Percentiles rank a stretch among this genome's conserved stretches.
Conservation (phyloP, 2,329 filamentous ascomycete species). For the Aschersonia sp. region DNA sequence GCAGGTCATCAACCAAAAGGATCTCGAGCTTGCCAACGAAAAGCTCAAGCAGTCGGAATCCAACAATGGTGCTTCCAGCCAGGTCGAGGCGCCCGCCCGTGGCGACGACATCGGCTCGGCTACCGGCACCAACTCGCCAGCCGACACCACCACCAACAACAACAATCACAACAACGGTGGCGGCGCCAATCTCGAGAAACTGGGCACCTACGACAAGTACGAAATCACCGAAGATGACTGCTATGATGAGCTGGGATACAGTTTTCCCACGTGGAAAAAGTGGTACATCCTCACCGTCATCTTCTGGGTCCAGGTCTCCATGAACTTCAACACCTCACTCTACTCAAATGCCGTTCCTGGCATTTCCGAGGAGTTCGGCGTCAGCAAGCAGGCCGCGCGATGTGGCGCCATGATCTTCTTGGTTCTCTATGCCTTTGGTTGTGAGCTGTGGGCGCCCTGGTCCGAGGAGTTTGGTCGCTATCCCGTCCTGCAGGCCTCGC, state of each 20-base stretch:
- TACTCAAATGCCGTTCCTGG: slow-evolving; percentile 56
- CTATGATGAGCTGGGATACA: slow-evolving; percentile 50
- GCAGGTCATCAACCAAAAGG: slow-evolving; percentile 20
- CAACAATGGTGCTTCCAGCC: not conserved
- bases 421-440: slow-evolving; percentile 70
- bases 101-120: slow-evolving; percentile 1
- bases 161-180: slow-evolving; percentile 16
- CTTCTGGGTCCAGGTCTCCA: slow-evolving; percentile 59
- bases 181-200: slow-evolving; percentile 16
- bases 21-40: slow-evolving; percentile 21
- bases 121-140: slow-evolving; percentile 3
- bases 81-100: not conserved
- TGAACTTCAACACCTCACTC: slow-evolving; percentile 67
- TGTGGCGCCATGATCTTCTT: slow-evolving; percentile 68
- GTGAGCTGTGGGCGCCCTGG: slow-evolving; percentile 81
- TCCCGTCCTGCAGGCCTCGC: slow-evolving; percentile 57
- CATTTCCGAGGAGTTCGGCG: slow-evolving; percentile 51
- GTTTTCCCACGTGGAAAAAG: slow-evolving; percentile 47
- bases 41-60: slow-evolving; percentile 17
- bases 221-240: slow-evolving; percentile 44
- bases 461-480: slow-evolving; percentile 70
- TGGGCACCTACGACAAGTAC: slow-evolving; percentile 23
- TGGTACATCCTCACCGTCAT: slow-evolving; percentile 62
- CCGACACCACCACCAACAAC: not conserved
- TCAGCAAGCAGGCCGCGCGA: slow-evolving; percentile 54